Percentiles rank a stretch among this genome's conserved stretches.
phyloP scores from a whole-genome alignment of 228 moss, liverwort and hornwort genomes.

The Sphagnum magellanicum region DNA sequence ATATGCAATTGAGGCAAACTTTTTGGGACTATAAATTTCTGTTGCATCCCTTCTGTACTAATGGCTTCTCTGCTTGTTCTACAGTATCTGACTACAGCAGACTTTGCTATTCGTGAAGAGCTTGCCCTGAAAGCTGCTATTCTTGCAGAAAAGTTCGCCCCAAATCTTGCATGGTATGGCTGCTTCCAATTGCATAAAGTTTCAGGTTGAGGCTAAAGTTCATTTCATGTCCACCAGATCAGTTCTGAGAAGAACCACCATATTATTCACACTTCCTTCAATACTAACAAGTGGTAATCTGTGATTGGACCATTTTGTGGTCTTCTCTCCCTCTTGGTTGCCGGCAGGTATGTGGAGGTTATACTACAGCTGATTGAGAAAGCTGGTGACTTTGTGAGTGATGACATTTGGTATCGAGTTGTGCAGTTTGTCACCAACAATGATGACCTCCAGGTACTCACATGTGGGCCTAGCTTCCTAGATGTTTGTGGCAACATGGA shows the following conservation, averaged over 20 bases:
- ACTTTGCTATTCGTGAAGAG: slow-evolving; percentile 97
- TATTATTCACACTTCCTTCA: too few relatives aligned
- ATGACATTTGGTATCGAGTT: slow-evolving; percentile 98
- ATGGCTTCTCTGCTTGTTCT: neutral
- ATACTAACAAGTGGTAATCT: too few relatives aligned
- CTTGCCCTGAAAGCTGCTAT: slow-evolving; percentile 97
- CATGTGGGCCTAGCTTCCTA: too few relatives aligned
- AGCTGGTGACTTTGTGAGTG: slow-evolving; percentile 96
- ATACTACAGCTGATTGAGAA: slow-evolving; percentile 97
- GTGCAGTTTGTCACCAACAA: slow-evolving; percentile 98
- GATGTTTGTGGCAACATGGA: too few relatives aligned
- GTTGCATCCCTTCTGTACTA: too few relatives aligned
- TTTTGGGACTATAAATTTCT: too few relatives aligned
- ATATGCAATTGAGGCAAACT: too few relatives aligned
- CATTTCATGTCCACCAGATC: too few relatives aligned
- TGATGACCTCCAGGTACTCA: slow-evolving; percentile 82
- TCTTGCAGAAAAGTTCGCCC: slow-evolving; percentile 90
- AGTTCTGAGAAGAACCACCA: too few relatives aligned
- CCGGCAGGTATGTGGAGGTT: slow-evolving; percentile 84
- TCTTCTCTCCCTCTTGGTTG: neutral
- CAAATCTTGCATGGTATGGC: slow-evolving; percentile 84
- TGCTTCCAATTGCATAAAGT: too few relatives aligned
- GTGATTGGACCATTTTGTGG: too few relatives aligned
- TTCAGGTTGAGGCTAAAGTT: too few relatives aligned
- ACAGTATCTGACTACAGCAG: slow-evolving; percentile 92